Base-by-base conservation (phyloP, 495 filamentous ascomycete species). In the Cairneyella variabilis region DNA sequence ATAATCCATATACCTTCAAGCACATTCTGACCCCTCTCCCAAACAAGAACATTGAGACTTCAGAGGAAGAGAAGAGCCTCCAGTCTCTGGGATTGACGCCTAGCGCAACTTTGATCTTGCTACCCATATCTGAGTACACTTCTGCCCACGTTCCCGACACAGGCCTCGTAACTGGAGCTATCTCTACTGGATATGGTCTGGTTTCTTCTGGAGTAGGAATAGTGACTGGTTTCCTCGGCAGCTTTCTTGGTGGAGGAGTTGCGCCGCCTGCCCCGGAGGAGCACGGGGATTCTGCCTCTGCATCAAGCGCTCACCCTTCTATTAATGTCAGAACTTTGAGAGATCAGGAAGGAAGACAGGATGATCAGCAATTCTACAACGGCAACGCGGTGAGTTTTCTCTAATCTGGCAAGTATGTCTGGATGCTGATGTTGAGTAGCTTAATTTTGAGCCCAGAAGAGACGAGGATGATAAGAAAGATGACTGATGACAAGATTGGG, bases 21-120 rank as follows among this genome's bases (percentile, higher is more conserved):
- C 82, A 92, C 28, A 83, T 97, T 26, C 73, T 93, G 1, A 83
- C 88, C 0, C 93, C 92, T 1, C 69, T 79, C 11, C 90, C 89
- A 2, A 93, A 84, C 62, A 82, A 77, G 45, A 80, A 78, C 6
- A 78, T 97, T 45, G 80, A 83, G 36, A 74, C 84, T 6, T 70
- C 79, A 1, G 90, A 97, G 36, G 93, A 97, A 64, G 76, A 76
- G 26, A 72, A 82, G 37, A 74, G 76, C 0, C 75, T 96, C 0
- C 65, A 70, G 11, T 80, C 84, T 1, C 71, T 96, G 12, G 85
- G 81, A 8, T 73, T 96, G 1, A 74, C 79, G 5, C 90, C 92
- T 0, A 88, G 79, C 0, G 86, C 90, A 2, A 97, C 86, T 3
- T 73, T 97, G 0, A 87, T 97, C 34, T 80, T 97, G 48, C 76